phyloP scores from a whole-genome alignment of 192 early-diverging fungal genomes.

The Kappamyces sp. region DNA sequence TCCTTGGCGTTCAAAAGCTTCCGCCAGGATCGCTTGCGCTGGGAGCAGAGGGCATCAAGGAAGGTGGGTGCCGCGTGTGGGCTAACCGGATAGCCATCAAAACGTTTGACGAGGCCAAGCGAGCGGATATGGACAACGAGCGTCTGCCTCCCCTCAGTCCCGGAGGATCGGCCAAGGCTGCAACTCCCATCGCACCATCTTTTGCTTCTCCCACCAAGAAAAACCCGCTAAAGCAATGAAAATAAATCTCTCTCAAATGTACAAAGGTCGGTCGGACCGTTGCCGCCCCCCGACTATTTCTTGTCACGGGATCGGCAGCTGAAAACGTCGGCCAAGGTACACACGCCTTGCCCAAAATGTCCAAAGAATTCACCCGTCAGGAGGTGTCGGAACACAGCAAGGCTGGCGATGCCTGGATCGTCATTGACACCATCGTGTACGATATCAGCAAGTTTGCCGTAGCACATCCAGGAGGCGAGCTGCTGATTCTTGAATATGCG shows the following conservation, averaged over 20 bases:
- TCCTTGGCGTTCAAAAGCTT: slow-evolving; percentile 76
- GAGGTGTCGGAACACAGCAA: slow-evolving; percentile 25
- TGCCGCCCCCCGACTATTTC: no score
- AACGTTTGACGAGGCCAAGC: slow-evolving; percentile 88
- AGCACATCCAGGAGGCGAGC: slow-evolving; percentile 17
- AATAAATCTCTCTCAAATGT: no score
- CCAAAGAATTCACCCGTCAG: slow-evolving; percentile 22
- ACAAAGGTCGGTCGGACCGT: no score
- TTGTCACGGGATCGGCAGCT: no score
- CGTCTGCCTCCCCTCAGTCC: slow-evolving; percentile 64
- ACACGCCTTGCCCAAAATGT: background rate
- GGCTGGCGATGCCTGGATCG: slow-evolving; percentile 21
- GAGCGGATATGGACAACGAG: slow-evolving; percentile 89
- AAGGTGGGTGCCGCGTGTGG: slow-evolving; percentile 35
- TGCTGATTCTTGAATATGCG: slow-evolving; percentile 13
- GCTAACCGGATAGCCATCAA: slow-evolving; percentile 58
- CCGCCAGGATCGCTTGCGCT: slow-evolving; percentile 81
- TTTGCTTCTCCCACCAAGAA: no score
- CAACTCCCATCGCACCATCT: no score
- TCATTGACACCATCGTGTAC: slow-evolving; percentile 27
- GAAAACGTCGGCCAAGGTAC: no score
- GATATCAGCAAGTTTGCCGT: slow-evolving; percentile 23
- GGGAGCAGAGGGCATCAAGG: slow-evolving; percentile 88
- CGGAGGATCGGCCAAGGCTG: background rate
- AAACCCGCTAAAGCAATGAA: no score